Conservation (phyloP, 192 early-diverging fungal species). For the Mortierella alpina region DNA sequence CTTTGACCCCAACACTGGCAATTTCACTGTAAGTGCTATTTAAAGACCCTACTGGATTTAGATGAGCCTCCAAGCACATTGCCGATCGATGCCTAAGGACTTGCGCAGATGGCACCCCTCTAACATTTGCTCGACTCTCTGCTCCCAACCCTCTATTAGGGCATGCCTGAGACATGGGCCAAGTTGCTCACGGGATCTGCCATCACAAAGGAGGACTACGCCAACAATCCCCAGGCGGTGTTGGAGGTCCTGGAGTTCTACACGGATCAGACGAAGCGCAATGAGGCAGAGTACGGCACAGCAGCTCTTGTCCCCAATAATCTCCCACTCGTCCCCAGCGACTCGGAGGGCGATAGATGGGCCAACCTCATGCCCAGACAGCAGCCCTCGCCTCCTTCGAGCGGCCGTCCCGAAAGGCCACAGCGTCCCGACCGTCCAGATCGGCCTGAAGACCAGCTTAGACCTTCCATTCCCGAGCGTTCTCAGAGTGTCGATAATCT, state of each 20-base stretch:
- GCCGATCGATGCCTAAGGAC: background rate
- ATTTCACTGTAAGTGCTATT: conserved; percentile 61
- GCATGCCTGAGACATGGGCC: conserved; percentile 96
- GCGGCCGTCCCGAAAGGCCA: conserved; percentile 34
- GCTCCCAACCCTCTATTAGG: conserved; percentile 54
- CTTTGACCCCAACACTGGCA: conserved; percentile 69
- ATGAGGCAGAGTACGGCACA: conserved; percentile 63
- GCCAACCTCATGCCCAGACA: conserved; percentile 68
- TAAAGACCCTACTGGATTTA: no score
- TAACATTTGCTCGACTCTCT: no score
- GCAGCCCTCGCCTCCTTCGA: conserved; percentile 24
- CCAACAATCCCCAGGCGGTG: conserved; percentile 98
- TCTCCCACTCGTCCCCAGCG: conserved; percentile 44
- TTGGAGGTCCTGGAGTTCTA: conserved; percentile 98
- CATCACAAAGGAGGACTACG: conserved; percentile 97
- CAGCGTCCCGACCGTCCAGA: conserved; percentile 53
- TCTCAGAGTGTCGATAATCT: conserved; percentile 49
- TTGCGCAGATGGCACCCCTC: background rate
- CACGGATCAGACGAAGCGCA: conserved; percentile 83
- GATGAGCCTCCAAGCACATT: background rate
- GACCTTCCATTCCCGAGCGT: conserved; percentile 53
- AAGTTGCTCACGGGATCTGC: conserved; percentile 91
- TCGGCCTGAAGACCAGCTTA: conserved; percentile 45
- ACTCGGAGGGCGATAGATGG: conserved; percentile 64
- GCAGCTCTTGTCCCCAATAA: conserved; percentile 44